A percentile compares a stretch with the other conserved stretches of the same genome.
Conservation (phyloP, 441 rosid genomes). For the Euphorbia celastroides region DNA sequence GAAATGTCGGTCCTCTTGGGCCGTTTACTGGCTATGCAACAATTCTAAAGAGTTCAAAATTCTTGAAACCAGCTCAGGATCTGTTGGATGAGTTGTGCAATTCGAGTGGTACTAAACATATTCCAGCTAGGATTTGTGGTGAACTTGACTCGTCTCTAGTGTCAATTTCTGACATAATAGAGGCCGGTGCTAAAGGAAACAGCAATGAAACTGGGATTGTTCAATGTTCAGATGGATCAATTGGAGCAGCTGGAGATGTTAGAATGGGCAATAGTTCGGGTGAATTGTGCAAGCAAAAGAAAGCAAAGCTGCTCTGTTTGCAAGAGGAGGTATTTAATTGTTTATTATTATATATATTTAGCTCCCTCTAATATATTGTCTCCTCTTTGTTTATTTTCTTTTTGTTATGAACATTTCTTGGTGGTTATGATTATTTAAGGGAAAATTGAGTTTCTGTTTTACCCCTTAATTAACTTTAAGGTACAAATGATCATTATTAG, state of each 20-base stretch:
- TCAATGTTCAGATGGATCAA: constrained; percentile 20
- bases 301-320: constrained; percentile 48
- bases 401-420: no score
- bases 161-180: constrained; percentile 15
- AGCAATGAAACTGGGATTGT: constrained; percentile 17
- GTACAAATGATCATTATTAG: constrained; percentile 6
- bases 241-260: constrained; percentile 22
- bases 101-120: constrained; percentile 15
- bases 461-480: constrained; percentile 6
- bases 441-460: not conserved
- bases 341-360: no score
- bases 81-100: constrained; percentile 43
- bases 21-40: constrained; percentile 72
- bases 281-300: constrained; percentile 34
- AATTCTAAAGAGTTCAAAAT: constrained; percentile 52
- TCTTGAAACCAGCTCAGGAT: constrained; percentile 53
- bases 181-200: constrained; percentile 16
- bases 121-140: constrained; percentile 20
- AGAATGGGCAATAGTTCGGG: constrained; percentile 29
- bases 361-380: not conserved
- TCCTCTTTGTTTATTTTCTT: not conserved
- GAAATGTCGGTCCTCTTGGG: constrained; percentile 49
- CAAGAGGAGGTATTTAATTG: constrained; percentile 45
- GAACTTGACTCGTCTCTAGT: constrained; percentile 24
- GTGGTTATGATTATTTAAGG: not conserved